Base-by-base conservation (phyloP, 2,329 filamentous ascomycete species). In the Bisporella sp. region DNA sequence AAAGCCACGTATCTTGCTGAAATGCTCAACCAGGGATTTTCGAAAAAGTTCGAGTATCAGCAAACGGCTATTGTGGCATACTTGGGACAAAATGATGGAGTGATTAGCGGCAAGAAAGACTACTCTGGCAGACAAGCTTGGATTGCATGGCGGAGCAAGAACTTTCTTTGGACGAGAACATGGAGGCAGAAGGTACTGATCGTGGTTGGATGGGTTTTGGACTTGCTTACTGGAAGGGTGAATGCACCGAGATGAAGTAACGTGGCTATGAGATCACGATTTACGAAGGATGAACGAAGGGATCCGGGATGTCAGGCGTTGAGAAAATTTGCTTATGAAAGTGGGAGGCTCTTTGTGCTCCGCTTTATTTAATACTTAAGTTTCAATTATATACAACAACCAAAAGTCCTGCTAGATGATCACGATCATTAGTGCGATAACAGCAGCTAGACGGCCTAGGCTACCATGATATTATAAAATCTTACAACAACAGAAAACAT, bases 111-210 rank as follows among this genome's bases (percentile, higher is more conserved):
- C 1, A 53, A 54, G n/a, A 50, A 44, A 4, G 46, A 59, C 29
- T 59, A 53, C 41, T 57, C 57, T 9, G 57, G 57, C 0, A 43
- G 41, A 2, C 46, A 51, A 3, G 57, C 57, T 11, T 59, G 56
- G 54, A 41, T 59, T 37, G 56, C 56, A 6, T 59, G 57, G 57
- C 51, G 57, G 39, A 58, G 57, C 46, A 54, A 54, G 21, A 59
- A 51, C 47, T 49, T 59, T 35, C 35, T 50, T 37, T 58, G 57
- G 57, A 53, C 54, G 47, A 51, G 56, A 29, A 56, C 54, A 2
- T 59, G 57, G 57, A 55, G 56, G 29, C 49, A 55, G 31, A 53
- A 48, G 33, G 50, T 50, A n/a, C 45, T 58, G 47, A 56, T 59
- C 37, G 48, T 59, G 31, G 41, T 59, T 8, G 52, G 49, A 30